phyloP scores from a whole-genome alignment of 2,329 filamentous ascomycete species.

The Didymella pinodella region DNA sequence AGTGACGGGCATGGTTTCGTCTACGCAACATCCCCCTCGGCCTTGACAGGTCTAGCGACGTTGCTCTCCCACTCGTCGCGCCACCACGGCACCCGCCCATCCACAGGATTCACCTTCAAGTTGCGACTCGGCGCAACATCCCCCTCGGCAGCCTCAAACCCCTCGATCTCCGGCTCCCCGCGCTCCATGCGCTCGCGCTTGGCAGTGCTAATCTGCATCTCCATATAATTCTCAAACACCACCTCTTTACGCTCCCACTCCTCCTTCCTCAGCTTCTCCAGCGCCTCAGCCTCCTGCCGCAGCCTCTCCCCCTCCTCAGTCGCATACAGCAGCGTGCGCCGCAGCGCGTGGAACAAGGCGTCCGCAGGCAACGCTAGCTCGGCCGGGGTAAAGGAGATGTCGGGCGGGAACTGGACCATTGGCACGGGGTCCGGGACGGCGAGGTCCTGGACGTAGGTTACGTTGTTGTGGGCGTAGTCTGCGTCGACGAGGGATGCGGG shows the following conservation, averaged over 20 bases:
- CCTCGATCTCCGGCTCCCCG: constrained; percentile 38
- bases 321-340: constrained; percentile 75
- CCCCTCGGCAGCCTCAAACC: constrained; percentile 41
- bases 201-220: constrained; percentile 66
- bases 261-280: constrained; percentile 71
- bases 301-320: constrained; percentile 71
- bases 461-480: constrained; percentile 63
- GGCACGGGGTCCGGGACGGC: constrained; percentile 66
- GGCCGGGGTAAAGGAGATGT: constrained; percentile 68
- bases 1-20: not conserved
- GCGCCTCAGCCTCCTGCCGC: constrained; percentile 68
- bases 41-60: constrained; percentile 5
- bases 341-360: constrained; percentile 69
- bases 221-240: constrained; percentile 76
- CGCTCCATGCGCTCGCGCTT: constrained; percentile 45
- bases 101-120: constrained; percentile 36
- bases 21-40: not conserved
- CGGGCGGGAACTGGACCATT: constrained; percentile 62
- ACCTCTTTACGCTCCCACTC: constrained; percentile 85
- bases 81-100: constrained; percentile 47
- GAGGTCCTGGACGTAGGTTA: constrained; percentile 65
- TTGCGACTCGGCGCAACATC: constrained; percentile 48
- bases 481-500: constrained; percentile 24
- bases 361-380: constrained; percentile 73
- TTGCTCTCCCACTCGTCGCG: constrained; percentile 36